Evolutionary conservation across 1,139 yeast species (phyloP).

Genomic region (Debaryomycetaceae sp.): DNA sequence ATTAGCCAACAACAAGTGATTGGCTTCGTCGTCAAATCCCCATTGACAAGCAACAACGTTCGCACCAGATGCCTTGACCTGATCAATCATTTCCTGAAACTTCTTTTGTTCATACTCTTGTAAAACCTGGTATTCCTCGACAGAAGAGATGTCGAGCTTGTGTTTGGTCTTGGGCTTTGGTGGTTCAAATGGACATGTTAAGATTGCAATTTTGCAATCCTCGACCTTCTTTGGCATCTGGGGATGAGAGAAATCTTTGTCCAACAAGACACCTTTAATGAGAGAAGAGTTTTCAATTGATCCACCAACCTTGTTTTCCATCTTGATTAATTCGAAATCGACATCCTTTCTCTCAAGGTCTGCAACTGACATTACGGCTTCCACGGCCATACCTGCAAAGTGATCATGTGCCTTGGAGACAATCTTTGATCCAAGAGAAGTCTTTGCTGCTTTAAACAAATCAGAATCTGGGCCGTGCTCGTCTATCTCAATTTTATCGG

Average conservation of each 20-base stretch:
- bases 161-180: slow-evolving; percentile 99
- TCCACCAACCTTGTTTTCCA: slow-evolving; percentile 96
- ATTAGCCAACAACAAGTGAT: slow-evolving; percentile 84
- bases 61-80: slow-evolving; percentile 88
- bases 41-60: slow-evolving; percentile 97
- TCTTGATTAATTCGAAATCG: slow-evolving; percentile 91
- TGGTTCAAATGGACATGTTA: slow-evolving; percentile 98
- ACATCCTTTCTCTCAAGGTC: slow-evolving; percentile 91
- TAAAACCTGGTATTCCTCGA: slow-evolving; percentile 86
- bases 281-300: slow-evolving; percentile 79
- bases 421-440: slow-evolving; percentile 92
- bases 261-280: slow-evolving; percentile 88
- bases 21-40: slow-evolving; percentile 99
- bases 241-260: slow-evolving; percentile 96
- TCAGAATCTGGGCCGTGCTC: slow-evolving; percentile 48
- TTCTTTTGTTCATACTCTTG: slow-evolving; percentile 91
- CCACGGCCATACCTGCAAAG: slow-evolving; percentile 96
- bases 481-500: slow-evolving; percentile 57
- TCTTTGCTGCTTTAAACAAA: slow-evolving; percentile 86
- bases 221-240: slow-evolving; percentile 87
- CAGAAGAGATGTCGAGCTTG: slow-evolving; percentile 86
- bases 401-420: slow-evolving; percentile 92
- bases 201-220: slow-evolving; percentile 86
- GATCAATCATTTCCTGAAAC: slow-evolving; percentile 85
- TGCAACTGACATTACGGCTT: slow-evolving; percentile 89